Base-by-base conservation (phyloP, 345 rosid species). In the Hibiscus syriacus region DNA sequence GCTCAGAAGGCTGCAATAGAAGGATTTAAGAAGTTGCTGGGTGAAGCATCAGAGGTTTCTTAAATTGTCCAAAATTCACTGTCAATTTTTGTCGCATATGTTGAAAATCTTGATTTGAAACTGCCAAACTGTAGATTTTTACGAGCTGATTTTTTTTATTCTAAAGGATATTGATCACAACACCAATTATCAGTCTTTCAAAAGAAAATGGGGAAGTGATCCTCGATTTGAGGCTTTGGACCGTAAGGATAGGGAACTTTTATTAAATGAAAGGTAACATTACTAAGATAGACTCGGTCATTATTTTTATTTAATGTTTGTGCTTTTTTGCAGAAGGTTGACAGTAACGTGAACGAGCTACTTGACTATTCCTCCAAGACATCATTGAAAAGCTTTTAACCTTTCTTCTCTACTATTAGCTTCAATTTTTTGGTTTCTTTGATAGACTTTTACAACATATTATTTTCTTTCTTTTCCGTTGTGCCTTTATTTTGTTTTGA, bases 1-100 rank as follows among this genome's bases (percentile, higher is more conserved):
- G 97, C 97, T 77, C 97, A 91, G 82, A 94, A 83, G 84, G 93
- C 93, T 76, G 96, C 95, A 61, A 73, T 89, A 70, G 98, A 89
- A 77, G 92, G 92, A 74, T 94, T 91, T 81, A 94, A 72, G 83
- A 87, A 87, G 80, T 80, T 94, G 71, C 80, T 94, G 66, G 93
- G 86, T 59, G 96, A 91, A 79, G 92, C 87, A 53, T 78, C 82
- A 27, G 78, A 80, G 87, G 99, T 86, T 75, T 59, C 64, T n/a
- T 66, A 17, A 5, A 25, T 60, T 65, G 16, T 56, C 38, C 59
- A 53, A 22, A 63, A 43, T 60, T 68, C 6, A 50, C 10, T 54
- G 50, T 54, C 32, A 26, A 52, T 4, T 46, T 70, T 10, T 69
- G 56, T 72, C 16, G 66, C 14, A 60, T 34, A 13, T 74, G 10